Base-by-base conservation (phyloP, 2,329 filamentous ascomycete species). In the Fusarium tupiense region DNA sequence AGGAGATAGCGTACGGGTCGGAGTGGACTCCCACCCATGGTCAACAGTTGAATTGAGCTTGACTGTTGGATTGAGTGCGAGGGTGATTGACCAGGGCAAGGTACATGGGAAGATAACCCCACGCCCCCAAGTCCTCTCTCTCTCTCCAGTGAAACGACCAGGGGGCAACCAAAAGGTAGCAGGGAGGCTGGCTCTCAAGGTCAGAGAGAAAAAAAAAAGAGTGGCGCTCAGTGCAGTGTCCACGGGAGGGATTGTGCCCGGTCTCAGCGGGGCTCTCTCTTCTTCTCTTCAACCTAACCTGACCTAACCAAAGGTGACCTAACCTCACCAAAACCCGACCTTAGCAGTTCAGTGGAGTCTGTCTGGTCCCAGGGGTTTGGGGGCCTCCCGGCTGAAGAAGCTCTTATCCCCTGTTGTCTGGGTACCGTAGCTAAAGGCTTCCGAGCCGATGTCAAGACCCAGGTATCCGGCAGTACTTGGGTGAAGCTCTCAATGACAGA, bases 31-130 rank as follows among this genome's bases (percentile, higher is more conserved):
- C 24, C 33, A 52, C 37, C 24, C 33, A 64, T 70, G 71, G 52
- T 58, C 37, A 29, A 41, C 35, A 43, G 60, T 60, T 58, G 58
- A 61, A 35, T 59, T 40, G 35, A 29, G n/a, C 35, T 59, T 49
- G 40, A 50, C 41, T 59, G 33, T 60, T 60, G 52, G 24, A 56
- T 56, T 43, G 43, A 38, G 43, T 52, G 43, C 41, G 47, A 61
- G 57, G 37, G 52, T 56, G 35, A 43, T 43, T 56, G 37, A 43
- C 72, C 41, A 67, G 69, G 72, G 72, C 69, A 73, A 54, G 72
- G 72, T 43, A 59, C n/a, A 22, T 54, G 58, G 72, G 69, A 75
- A 66, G 69, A 74, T 75, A 74, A 63, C 61, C 50, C 65, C 72
- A 74, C 72, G 60, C 72, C 72, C 72, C 68, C 47, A 57, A 56